These are phyloP conservation scores for Vigna reflexopilosa DNA, from an alignment of 306 rosid species.

Conservation along the genomic window DNA sequence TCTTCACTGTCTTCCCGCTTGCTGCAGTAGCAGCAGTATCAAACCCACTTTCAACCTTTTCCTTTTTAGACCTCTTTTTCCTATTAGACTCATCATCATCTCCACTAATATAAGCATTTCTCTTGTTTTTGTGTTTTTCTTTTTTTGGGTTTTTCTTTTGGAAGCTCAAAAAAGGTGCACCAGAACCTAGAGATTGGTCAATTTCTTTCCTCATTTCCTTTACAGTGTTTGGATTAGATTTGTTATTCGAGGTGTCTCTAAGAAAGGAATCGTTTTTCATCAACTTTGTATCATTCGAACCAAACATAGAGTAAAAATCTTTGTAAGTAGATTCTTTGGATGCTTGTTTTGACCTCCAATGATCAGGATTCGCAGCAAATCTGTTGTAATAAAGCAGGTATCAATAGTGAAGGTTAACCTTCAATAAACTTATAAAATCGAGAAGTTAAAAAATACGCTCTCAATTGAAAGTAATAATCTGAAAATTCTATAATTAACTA, in stretches of 20 bases:
- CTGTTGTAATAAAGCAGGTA: slow-evolving; percentile 54
- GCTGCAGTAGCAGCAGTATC: slow-evolving; percentile 35
- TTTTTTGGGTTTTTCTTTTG: slow-evolving; percentile 59
- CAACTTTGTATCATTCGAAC: slow-evolving; percentile 61
- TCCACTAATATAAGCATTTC: slow-evolving; percentile 41
- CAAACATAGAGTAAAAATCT: slow-evolving; percentile 76
- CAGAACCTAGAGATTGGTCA: slow-evolving; percentile 59
- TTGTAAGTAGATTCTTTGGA: slow-evolving; percentile 77
- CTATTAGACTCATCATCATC: slow-evolving; percentile 49
- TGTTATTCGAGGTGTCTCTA: slow-evolving; percentile 51
- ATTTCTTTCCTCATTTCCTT: slow-evolving; percentile 76
- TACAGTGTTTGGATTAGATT: slow-evolving; percentile 53
- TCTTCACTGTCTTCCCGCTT: slow-evolving; percentile 35
- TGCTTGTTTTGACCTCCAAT: slow-evolving; percentile 87
- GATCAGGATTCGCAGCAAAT: slow-evolving; percentile 78
- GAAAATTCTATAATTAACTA: slow-evolving; percentile 40
- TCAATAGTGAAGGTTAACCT: slow-evolving; percentile 8
- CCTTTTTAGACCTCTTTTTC: slow-evolving; percentile 50
- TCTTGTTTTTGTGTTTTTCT: slow-evolving; percentile 46
- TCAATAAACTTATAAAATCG: slow-evolving; percentile 1
- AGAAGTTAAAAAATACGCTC: neutral
- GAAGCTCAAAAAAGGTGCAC: slow-evolving; percentile 68
- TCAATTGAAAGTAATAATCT: slow-evolving; percentile 19
- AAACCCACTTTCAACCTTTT: slow-evolving; percentile 40
- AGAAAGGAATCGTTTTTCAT: slow-evolving; percentile 57